Evolutionary conservation across 257 asterid species (phyloP), one percentile per base, ranked within the genome.

Genomic region (Plantago ovata): DNA sequence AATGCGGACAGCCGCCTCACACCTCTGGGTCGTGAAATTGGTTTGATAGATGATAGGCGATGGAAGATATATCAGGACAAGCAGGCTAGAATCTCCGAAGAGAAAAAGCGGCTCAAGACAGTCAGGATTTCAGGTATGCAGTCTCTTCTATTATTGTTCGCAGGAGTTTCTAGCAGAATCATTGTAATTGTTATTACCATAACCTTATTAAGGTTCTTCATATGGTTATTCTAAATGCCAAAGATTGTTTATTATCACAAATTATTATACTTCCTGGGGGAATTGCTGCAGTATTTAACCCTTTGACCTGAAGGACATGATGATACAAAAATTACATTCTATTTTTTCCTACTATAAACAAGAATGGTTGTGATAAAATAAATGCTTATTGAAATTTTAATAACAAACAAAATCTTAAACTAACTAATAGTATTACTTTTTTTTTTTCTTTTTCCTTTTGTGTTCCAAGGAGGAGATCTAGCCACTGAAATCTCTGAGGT

Each of bases 1-100:
- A 92, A 92, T 68, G 98, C 96, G 3, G 98, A 92, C 69, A 92
- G 95, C 71, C 94, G 98, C 64, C 96, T 92, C 70, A 88, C 96
- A 41, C 95, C 98, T 62, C 72, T 88, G 62, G 98, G 94, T 52
- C 91, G 69, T 72, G 96, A 92, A 80, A 80, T 92, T 38, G 96
- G 96, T 61, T 65, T 92, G 84, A 84, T 92, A 80, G 89, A 84
- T 64, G 95, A 85, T 69, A 60, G 61, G 20, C 87, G 89, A 46
- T 92, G 96, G 98, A 76, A 82, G 55, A 63, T 75, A 22, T 84
- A 92, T 75, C 82, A 80, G 78, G 91, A 85, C 62, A 92, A 92
- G 84, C 96, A 92, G 73, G 76, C 84, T 47, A 88, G 84, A 23
- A 79, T 92, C 63, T 59, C 58, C 15, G 95, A 84, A 70, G 98